Evolutionary conservation across 2,329 filamentous ascomycete species (phyloP).

Genomic region (Aplosporella prunicola): DNA sequence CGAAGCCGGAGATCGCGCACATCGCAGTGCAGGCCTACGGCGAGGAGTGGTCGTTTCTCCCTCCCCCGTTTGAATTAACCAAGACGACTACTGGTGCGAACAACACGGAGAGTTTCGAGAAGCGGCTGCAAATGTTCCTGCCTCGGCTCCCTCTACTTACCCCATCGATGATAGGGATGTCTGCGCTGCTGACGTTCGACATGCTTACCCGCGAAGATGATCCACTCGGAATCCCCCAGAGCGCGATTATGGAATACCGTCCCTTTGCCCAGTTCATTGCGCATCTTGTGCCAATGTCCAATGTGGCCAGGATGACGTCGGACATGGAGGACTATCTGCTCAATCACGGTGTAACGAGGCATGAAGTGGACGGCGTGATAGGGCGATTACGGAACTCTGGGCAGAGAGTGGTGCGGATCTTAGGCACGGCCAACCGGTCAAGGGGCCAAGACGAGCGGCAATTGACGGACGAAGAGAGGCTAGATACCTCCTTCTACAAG

Average conservation of each 20-base stretch:
- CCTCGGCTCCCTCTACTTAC: too few relatives aligned
- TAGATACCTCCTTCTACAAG: conserved; percentile 19
- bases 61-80: too few relatives aligned
- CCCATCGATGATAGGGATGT: conserved; percentile 20
- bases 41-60: too few relatives aligned
- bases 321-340: background rate
- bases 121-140: too few relatives aligned
- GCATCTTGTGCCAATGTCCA: background rate
- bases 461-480: conserved; percentile 13
- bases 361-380: background rate
- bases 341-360: background rate
- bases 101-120: too few relatives aligned
- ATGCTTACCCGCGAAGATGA: conserved; percentile 16
- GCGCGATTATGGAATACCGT: conserved; percentile 16
- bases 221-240: conserved; percentile 14
- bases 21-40: too few relatives aligned
- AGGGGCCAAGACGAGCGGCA: conserved; percentile 1
- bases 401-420: background rate
- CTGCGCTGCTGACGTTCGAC: conserved; percentile 23
- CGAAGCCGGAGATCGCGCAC: too few relatives aligned
- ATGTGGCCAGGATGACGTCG: too few relatives aligned
- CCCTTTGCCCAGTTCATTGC: conserved; percentile 22
- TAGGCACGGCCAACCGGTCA: background rate
- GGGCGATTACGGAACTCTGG: background rate
- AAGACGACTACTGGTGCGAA: too few relatives aligned